Percentiles rank a stretch among this genome's conserved stretches.
Evolutionary conservation across 139 green algal genomes (phyloP).

Genomic region (Coelastrella sp.): DNA sequence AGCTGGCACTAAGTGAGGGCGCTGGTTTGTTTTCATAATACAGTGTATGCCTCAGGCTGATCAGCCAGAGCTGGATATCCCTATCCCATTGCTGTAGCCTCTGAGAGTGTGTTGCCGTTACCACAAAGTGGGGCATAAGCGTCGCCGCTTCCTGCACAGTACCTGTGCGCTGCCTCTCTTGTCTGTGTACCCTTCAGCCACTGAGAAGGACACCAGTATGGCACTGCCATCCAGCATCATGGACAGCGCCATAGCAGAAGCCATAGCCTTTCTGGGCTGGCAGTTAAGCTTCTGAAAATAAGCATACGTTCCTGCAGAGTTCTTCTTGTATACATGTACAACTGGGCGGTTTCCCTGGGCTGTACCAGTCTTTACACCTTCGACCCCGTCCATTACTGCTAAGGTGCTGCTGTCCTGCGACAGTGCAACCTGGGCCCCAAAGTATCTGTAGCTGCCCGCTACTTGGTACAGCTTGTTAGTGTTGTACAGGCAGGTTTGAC

Average conservation of each 20-base stretch:
- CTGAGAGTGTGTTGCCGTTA: too few species aligned
- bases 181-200: not conserved
- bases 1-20: too few species aligned
- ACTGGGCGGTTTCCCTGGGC: not conserved
- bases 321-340: slow-evolving; percentile 6
- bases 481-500: not conserved
- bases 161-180: slow-evolving; percentile 35
- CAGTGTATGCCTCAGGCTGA: not conserved
- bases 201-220: slow-evolving; percentile 21
- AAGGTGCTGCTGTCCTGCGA: not conserved
- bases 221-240: not conserved
- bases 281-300: slow-evolving; percentile 7
- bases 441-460: slow-evolving; percentile 14
- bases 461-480: not conserved
- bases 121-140: too few species aligned
- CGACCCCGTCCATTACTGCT: slow-evolving; percentile 10
- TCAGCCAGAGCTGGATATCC: not conserved
- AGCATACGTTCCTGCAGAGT: not conserved
- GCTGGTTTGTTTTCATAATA: too few species aligned
- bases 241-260: slow-evolving; percentile 7
- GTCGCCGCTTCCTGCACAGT: too few species aligned
- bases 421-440: slow-evolving; percentile 10
- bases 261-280: not conserved
- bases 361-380: not conserved
- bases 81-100: too few species aligned